These are phyloP conservation scores for Fusarium staphyleae DNA, from an alignment of 2,329 filamentous ascomycete genomes.

Conservation along the genomic window DNA sequence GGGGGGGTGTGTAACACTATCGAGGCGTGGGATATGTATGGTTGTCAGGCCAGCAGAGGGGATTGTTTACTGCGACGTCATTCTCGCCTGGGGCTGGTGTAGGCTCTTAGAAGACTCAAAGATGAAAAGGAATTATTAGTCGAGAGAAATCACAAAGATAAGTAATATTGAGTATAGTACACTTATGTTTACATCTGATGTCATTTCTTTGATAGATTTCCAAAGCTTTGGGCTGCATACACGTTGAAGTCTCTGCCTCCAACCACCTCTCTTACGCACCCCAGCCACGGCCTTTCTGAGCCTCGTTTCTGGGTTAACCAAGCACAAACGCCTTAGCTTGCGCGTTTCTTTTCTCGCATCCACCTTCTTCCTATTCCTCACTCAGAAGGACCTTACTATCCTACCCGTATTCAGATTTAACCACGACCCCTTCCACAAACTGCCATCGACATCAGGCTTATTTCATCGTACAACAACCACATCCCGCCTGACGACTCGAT, in stretches of 20 bases:
- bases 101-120: neutral
- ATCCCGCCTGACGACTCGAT: conserved; percentile 10
- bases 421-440: conserved; percentile 1
- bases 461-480: neutral
- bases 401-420: neutral
- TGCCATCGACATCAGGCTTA: neutral
- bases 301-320: conserved; percentile 44
- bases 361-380: conserved; percentile 5
- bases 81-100: neutral
- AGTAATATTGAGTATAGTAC: neutral
- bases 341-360: conserved; percentile 11
- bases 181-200: neutral
- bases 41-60: conserved; percentile 38
- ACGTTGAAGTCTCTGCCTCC: conserved; percentile 19
- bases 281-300: conserved; percentile 40
- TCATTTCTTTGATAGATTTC: neutral
- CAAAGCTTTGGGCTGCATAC: conserved; percentile 4
- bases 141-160: neutral
- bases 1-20: neutral
- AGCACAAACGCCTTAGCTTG: conserved; percentile 24
- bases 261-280: conserved; percentile 32
- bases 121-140: neutral
- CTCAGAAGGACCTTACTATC: neutral
- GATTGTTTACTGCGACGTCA: conserved; percentile 48
- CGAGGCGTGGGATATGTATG: no score